These are phyloP conservation scores for Phytophthora brassicae DNA, from an alignment of 352 stramenopile genomes.

Conservation along the genomic window DNA sequence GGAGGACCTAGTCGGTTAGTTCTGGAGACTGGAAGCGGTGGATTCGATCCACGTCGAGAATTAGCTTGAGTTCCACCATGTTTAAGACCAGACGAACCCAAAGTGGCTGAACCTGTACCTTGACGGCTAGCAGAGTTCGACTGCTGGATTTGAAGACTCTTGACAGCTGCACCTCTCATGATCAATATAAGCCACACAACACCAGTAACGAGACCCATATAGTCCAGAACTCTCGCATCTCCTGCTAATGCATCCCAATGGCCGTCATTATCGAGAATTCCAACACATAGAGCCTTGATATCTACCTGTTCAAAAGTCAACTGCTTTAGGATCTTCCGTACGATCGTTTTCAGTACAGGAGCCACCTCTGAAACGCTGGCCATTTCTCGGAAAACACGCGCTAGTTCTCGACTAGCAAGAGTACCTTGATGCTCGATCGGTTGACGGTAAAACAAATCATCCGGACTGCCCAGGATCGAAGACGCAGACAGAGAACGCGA, in stretches of 20 bases:
- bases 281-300: conserved; percentile 76
- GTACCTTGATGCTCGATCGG: conserved; percentile 57
- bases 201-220: conserved; percentile 77
- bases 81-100: conserved; percentile 49
- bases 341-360: conserved; percentile 81
- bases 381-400: conserved; percentile 81
- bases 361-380: conserved; percentile 70
- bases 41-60: conserved; percentile 44
- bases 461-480: conserved; percentile 35
- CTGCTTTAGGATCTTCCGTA: conserved; percentile 85
- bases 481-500: conserved; percentile 38
- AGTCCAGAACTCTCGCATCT: conserved; percentile 70
- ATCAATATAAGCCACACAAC: conserved; percentile 77
- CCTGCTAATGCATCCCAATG: conserved; percentile 71
- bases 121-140: conserved; percentile 48
- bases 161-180: conserved; percentile 77
- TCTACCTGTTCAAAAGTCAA: conserved; percentile 83
- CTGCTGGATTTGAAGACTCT: conserved; percentile 86
- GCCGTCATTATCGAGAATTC: conserved; percentile 71
- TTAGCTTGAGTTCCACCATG: conserved; percentile 55
- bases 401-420: conserved; percentile 70
- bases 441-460: conserved; percentile 66
- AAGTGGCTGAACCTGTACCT: conserved; percentile 27
- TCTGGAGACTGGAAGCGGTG: conserved; percentile 30
- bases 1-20: conserved; percentile 26